Base-by-base conservation (phyloP, 345 rosid species). In the Syzygium aromaticum region DNA sequence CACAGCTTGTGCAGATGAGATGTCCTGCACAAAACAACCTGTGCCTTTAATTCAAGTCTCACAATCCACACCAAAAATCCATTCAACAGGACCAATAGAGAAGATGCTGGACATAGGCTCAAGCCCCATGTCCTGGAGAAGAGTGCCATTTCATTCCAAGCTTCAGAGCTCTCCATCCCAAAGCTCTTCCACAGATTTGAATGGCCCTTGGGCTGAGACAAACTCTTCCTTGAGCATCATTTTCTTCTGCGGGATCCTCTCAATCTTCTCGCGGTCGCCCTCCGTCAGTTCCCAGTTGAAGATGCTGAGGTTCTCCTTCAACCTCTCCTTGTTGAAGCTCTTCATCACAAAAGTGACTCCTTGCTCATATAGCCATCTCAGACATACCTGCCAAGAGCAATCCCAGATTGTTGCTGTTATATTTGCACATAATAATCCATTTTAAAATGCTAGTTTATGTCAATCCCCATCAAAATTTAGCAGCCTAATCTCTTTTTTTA, bases 271-370 rank as follows among this genome's bases (percentile, higher is more conserved):
- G 27, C 8, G 23, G 86, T 84, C 89, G 11, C 43, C 84, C 57
- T 84, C 89, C 9, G 52, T 87, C 52, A 87, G 84, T 73, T 87
- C 84, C 89, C 89, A 87, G 67, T 84, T 53, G 52, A 87, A 87
- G 53, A 87, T 87, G 61, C 38, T 84, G 1, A 84, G 77, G 89
- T 84, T 87, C 61, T 87, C 86, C 53, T 87, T 84, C 89, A 87
- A 59, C 86, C 89, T 87, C 33, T 84, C 84, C 89, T 59, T 87
- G 84, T 87, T 84, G 84, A 84, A 87, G 59, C 89, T 87, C 63
- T 87, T 87, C 40, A 59, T 67, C 54, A 84, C 86, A 40, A 64
- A 40, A n/a, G 86, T 54, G 83, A 85, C 84, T 43, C 86, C 89
- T 38, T 63, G 85, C 52, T 87, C 86, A 63, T 83, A 87, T 22